A percentile compares a stretch with the other conserved stretches of the same genome.
Evolutionary conservation across 2,329 filamentous ascomycete genomes (phyloP).

Genomic region (Tolypocladium pustulatum): DNA sequence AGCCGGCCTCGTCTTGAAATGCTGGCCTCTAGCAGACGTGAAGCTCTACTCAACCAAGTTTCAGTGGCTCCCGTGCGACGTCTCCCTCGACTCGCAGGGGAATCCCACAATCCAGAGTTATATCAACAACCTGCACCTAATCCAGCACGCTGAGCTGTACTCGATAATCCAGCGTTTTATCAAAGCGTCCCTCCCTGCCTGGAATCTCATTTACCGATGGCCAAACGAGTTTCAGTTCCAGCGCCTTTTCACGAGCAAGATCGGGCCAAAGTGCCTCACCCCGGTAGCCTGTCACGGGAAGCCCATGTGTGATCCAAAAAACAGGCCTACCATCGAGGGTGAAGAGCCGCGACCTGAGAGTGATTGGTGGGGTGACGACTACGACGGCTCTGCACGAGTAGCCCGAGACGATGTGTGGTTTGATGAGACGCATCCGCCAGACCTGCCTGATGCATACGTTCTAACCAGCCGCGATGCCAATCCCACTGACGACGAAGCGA

Average conservation of each 20-base stretch:
- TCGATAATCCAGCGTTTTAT: constrained; percentile 29
- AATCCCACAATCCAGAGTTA: constrained; percentile 35
- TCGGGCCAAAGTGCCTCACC: constrained; percentile 8
- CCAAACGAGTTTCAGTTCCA: constrained; percentile 13
- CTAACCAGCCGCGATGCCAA: background rate
- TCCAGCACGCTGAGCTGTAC: constrained; percentile 26
- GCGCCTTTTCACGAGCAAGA: constrained; percentile 11
- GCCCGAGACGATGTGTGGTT: constrained; percentile 16
- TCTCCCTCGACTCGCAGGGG: constrained; percentile 26
- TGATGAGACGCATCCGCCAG: constrained; percentile 11
- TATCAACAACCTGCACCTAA: constrained; percentile 42
- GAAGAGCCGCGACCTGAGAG: constrained; percentile 12
- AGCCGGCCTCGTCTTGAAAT: background rate
- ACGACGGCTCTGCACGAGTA: constrained; percentile 3
- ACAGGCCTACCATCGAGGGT: constrained; percentile 12
- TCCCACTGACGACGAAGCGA: background rate
- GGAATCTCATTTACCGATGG: constrained; percentile 28
- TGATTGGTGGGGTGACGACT: constrained; percentile 9
- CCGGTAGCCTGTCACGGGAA: constrained; percentile 8
- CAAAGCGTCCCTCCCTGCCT: constrained; percentile 30
- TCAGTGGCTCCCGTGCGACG: constrained; percentile 40
- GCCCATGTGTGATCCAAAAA: constrained; percentile 6
- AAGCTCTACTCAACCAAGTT: constrained; percentile 10
- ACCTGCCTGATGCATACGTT: constrained; percentile 5
- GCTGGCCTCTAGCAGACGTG: too few relatives aligned